Percentiles rank a stretch among this genome's conserved stretches.
These are phyloP conservation scores for Trichosporon ovoides DNA, from an alignment of 1,284 basidiomycete species.

Conservation along the genomic window DNA sequence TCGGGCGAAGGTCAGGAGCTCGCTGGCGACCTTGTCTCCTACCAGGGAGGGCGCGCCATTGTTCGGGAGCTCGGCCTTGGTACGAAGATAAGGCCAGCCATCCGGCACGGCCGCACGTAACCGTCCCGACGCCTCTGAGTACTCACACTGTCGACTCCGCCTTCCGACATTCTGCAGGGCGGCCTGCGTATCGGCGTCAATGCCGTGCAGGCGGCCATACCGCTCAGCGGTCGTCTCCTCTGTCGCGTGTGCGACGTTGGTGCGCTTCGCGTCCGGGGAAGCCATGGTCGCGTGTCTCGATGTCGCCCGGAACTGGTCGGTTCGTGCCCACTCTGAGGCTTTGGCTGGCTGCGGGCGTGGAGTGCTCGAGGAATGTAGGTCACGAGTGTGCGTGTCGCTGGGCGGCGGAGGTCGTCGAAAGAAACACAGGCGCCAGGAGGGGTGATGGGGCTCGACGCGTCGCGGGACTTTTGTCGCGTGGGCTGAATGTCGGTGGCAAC, in stretches of 20 bases:
- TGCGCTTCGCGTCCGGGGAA: conserved; percentile 25
- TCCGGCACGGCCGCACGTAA: too few species aligned
- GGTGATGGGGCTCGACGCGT: neutral
- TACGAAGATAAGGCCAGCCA: too few species aligned
- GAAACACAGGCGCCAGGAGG: neutral
- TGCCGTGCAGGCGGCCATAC: conserved; percentile 36
- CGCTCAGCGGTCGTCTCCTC: conserved; percentile 32
- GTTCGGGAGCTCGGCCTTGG: neutral
- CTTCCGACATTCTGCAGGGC: conserved; percentile 36
- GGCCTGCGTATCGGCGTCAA: conserved; percentile 29
- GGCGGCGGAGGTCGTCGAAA: neutral
- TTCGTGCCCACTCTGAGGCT: too few species aligned
- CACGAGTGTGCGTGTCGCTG: too few species aligned
- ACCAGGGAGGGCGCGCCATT: neutral
- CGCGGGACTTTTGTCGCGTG: conserved; percentile 1
- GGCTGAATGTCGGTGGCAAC: neutral
- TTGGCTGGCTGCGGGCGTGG: too few species aligned
- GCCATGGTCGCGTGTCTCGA: conserved; percentile 8
- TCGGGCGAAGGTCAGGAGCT: neutral
- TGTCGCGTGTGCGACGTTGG: conserved; percentile 18
- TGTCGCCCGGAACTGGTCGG: neutral
- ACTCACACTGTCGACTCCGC: conserved; percentile 33
- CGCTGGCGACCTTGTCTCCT: neutral
- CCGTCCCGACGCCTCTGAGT: neutral
- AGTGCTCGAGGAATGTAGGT: neutral